Evolutionary conservation across 768 basidiomycete genomes (phyloP).

Genomic region (Strobilomyces confusus): DNA sequence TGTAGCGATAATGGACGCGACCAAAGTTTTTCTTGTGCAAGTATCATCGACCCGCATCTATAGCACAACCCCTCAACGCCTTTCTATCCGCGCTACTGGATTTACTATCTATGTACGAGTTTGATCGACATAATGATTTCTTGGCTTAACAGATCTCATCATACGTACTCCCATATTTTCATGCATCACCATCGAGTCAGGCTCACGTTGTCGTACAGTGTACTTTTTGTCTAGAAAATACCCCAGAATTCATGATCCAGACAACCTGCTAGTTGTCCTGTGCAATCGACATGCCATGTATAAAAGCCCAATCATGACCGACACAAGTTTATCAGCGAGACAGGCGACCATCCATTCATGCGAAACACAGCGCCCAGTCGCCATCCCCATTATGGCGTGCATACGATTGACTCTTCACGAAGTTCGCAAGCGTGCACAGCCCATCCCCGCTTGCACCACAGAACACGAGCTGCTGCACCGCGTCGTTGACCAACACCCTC

Average conservation of each 20-base stretch:
- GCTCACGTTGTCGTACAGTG: too few species aligned
- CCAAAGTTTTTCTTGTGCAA: conserved; percentile 12
- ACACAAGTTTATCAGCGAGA: too few species aligned
- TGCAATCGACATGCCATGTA: too few species aligned
- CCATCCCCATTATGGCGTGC: conserved; percentile 63
- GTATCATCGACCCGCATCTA: conserved; percentile 15
- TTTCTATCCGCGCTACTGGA: conserved; percentile 10
- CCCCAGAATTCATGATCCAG: too few species aligned
- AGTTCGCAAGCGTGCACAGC: conserved; percentile 57
- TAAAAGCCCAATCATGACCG: too few species aligned
- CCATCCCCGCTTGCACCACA: conserved; percentile 50
- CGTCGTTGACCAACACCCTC: conserved; percentile 72
- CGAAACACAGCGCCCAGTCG: conserved; percentile 59
- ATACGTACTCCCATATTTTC: neutral
- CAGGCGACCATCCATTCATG: too few species aligned
- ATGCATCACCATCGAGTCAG: neutral
- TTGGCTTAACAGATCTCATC: neutral
- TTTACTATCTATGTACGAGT: conserved; percentile 8
- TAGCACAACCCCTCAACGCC: neutral
- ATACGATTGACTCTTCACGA: conserved; percentile 67
- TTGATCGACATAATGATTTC: conserved; percentile 2
- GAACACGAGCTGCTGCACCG: conserved; percentile 54
- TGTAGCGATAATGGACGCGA: conserved; percentile 23
- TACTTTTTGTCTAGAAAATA: too few species aligned
- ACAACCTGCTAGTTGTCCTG: too few species aligned